Conservation (phyloP, 2,329 filamentous ascomycete genomes). For the Trichoderma oligosporum region DNA sequence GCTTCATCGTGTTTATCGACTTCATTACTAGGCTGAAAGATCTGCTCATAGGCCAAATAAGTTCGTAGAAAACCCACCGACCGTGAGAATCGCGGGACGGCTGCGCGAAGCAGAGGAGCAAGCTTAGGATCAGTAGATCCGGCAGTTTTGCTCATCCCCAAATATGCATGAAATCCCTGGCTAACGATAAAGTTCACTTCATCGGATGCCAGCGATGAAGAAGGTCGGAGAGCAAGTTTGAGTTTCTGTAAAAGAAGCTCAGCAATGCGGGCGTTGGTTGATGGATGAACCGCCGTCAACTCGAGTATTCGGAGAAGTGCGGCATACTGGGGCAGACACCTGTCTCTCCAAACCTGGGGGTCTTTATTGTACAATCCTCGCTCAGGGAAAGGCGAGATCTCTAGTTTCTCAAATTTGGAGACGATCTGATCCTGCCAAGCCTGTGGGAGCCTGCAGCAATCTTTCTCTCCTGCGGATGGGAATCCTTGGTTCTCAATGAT, state of each 20-base stretch:
- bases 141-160: conserved; percentile 60
- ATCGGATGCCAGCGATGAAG: conserved; percentile 55
- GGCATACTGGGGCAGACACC: conserved; percentile 64
- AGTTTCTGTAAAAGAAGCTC: conserved; percentile 63
- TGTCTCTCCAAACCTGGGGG: conserved; percentile 57
- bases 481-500: conserved; percentile 57
- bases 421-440: conserved; percentile 72
- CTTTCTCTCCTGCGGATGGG: conserved; percentile 48
- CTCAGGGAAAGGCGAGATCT: conserved; percentile 62
- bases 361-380: conserved; percentile 60
- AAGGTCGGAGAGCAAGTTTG: conserved; percentile 60
- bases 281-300: conserved; percentile 60
- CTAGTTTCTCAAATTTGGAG: conserved; percentile 62
- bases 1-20: conserved; percentile 28
- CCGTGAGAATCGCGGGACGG: conserved; percentile 62
- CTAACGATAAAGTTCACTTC: conserved; percentile 71
- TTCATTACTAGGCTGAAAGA: conserved; percentile 23
- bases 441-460: conserved; percentile 56
- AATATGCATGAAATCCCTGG: conserved; percentile 69
- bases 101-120: conserved; percentile 62
- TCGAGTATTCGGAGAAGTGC: conserved; percentile 62
- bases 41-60: conserved; percentile 53
- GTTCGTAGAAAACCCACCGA: conserved; percentile 64
- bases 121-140: conserved; percentile 56
- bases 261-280: conserved; percentile 62